Conservation (phyloP, 805 yeast species). For the Kurtzmaniella fragi region DNA sequence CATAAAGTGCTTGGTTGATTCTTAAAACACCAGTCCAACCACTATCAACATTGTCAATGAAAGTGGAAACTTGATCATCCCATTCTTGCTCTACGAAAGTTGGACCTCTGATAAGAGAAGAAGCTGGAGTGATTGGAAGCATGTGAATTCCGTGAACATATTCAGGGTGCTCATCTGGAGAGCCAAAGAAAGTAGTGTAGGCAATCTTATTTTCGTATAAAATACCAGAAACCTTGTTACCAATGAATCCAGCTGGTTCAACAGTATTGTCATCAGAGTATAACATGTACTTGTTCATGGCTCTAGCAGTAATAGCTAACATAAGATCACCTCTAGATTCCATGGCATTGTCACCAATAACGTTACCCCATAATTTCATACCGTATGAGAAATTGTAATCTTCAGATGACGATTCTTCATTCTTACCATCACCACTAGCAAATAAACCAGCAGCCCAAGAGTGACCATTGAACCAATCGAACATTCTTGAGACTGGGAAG, state of each 20-base stretch:
- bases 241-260: slow-evolving; percentile 48
- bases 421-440: slow-evolving; percentile 67
- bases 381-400: slow-evolving; percentile 71
- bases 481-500: slow-evolving; percentile 69
- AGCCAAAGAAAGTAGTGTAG: slow-evolving; percentile 71
- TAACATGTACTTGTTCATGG: slow-evolving; percentile 53
- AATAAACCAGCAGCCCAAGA: slow-evolving; percentile 76
- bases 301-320: slow-evolving; percentile 52
- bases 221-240: slow-evolving; percentile 69
- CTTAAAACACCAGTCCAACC: slow-evolving; percentile 76
- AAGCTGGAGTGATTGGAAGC: slow-evolving; percentile 67
- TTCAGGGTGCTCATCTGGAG: slow-evolving; percentile 32
- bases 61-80: slow-evolving; percentile 42
- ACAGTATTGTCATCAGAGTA: slow-evolving; percentile 46
- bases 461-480: slow-evolving; percentile 75
- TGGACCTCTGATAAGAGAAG: slow-evolving; percentile 54
- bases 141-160: slow-evolving; percentile 78
- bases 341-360: slow-evolving; percentile 52
- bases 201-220: slow-evolving; percentile 67
- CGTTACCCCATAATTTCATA: slow-evolving; percentile 62
- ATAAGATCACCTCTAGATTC: slow-evolving; percentile 55
- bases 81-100: slow-evolving; percentile 59
- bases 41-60: slow-evolving; percentile 44
- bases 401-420: slow-evolving; percentile 70
- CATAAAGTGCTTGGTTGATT: slow-evolving; percentile 69